Conservation (phyloP, 345 rosid species). For the Geranium brycei region DNA sequence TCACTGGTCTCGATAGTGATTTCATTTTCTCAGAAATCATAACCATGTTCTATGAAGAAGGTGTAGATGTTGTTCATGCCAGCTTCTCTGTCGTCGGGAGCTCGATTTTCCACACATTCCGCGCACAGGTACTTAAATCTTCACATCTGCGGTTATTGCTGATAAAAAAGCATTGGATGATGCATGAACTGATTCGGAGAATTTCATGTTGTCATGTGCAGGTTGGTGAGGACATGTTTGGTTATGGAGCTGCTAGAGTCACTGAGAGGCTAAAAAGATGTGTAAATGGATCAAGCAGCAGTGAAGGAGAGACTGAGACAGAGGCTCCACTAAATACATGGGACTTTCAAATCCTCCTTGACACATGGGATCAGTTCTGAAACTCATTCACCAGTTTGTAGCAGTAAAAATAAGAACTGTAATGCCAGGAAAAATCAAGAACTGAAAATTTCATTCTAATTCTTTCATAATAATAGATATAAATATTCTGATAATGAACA, state of each 20-base stretch:
- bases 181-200: neutral
- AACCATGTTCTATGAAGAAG: conserved; percentile 27
- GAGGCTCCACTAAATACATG: neutral
- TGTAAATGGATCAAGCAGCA: conserved; percentile 15
- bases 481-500: too few species aligned
- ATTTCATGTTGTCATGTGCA: conserved; percentile 4
- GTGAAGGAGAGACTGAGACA: neutral
- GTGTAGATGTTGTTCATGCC: conserved; percentile 26
- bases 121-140: conserved; percentile 27
- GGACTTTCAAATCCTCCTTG: neutral
- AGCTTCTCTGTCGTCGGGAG: conserved; percentile 19
- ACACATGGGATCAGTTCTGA: neutral
- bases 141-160: neutral
- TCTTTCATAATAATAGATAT: too few species aligned
- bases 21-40: conserved; percentile 29
- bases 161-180: neutral
- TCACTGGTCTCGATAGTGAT: conserved; percentile 15
- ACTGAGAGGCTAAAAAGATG: conserved; percentile 27
- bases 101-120: conserved; percentile 23
- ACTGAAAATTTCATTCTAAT: too few species aligned
- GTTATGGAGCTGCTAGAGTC: conserved; percentile 23
- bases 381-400: neutral
- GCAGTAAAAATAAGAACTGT: too few species aligned
- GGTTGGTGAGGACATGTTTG: conserved; percentile 15
- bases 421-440: too few species aligned